Base-by-base conservation (phyloP, 2,329 filamentous ascomycete genomes). In the Cercospora sojina region DNA sequence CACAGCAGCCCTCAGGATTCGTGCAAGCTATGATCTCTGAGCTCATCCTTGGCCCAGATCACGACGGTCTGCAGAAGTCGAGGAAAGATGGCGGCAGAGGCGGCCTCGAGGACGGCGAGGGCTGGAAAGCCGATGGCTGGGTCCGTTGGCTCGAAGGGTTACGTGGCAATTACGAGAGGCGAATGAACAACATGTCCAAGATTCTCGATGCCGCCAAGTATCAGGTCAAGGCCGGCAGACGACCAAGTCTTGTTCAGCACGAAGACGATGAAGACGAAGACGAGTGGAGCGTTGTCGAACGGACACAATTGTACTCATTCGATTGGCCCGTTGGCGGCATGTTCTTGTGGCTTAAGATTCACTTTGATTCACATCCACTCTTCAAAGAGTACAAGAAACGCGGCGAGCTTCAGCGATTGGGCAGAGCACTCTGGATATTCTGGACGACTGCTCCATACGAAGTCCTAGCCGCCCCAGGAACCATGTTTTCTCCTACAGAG, bases 81-180 rank as follows among this genome's bases (percentile, higher is more conserved):
- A 68, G 75, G 79, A 64, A 81, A 80, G 60, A 63, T n/a, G 67
- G 81, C 80, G 70, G 72, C 77, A 66, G 80, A 80, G 73, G 82
- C 75, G 80, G 85, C 25, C 80, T 84, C 2, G 77, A 78, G 41
- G 80, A 83, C 65, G 83, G 86, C 43, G 81, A 83, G 55, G 84
- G 90, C 66, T 97, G 93, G 93, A 85, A 91, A 74, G 87, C 89
- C 69, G 88, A 89, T 67, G 93, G 93, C 70, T 97, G 92, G 92
- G 90, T 97, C 13, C 89, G 91, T 71, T 97, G 93, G 93, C 87
- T 97, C 25, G 90, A 90, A 67, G 92, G 93, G 7, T 85, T 97
- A 13, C 87, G 93, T 27, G 91, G 90, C 64, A 87, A 88, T 73
- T 97, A 97, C 79, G 91, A 96, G 81, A 84, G 89, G 47, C 88